These are phyloP conservation scores for Myxozyma monticola DNA, from an alignment of 805 yeast species.

Conservation along the genomic window DNA sequence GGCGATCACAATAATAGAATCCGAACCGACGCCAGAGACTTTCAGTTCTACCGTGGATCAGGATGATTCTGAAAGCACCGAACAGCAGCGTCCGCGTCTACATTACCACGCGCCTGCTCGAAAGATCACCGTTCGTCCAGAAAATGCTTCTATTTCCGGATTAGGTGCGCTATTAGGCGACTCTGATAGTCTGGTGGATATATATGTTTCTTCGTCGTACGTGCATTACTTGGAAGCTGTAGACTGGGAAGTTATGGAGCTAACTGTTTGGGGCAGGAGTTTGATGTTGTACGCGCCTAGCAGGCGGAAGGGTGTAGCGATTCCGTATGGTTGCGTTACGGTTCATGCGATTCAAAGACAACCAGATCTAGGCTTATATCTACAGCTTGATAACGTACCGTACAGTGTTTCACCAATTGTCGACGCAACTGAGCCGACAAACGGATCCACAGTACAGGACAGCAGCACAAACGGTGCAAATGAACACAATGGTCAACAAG, in stretches of 20 bases:
- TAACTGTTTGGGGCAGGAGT: constrained; percentile 2
- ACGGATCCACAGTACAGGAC: too few species aligned
- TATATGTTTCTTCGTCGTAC: constrained; percentile 2
- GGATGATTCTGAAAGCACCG: too few species aligned
- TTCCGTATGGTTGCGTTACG: constrained; percentile 13
- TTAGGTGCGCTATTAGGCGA: neutral
- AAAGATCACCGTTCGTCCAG: neutral
- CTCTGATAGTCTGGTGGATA: neutral
- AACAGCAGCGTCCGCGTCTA: too few species aligned
- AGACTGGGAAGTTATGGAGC: neutral
- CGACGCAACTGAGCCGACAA: neutral
- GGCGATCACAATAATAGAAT: too few species aligned
- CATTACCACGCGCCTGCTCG: neutral
- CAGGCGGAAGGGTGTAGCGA: constrained; percentile 4
- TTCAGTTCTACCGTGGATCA: too few species aligned
- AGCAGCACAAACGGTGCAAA: too few species aligned
- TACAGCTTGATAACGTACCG: constrained; percentile 20
- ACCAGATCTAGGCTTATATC: constrained; percentile 15
- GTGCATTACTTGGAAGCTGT: neutral
- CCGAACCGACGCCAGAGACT: too few species aligned
- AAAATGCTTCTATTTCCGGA: neutral
- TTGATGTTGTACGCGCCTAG: constrained; percentile 7
- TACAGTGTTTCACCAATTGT: neutral
- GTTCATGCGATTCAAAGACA: constrained; percentile 23
- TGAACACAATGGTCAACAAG: too few species aligned